Base-by-base conservation (phyloP, 768 basidiomycete species). In the Pisolithus orientalis region DNA sequence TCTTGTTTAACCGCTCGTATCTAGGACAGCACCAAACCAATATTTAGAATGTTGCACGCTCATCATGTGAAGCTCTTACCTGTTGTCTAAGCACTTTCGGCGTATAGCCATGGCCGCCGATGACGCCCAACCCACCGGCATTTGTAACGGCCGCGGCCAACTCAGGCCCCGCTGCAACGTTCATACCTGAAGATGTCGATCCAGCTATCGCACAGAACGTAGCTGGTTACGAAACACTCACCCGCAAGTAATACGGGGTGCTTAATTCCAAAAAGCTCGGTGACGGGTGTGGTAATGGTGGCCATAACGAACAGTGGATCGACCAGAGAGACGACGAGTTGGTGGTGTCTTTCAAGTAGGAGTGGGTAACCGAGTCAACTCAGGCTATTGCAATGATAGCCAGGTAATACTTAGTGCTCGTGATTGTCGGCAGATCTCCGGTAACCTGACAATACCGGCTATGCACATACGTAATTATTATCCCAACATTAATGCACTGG, bases 121-220 rank as follows among this genome's bases (percentile, higher is more conserved):
- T 91, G 48, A 95, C 91, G 56, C 94, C 94, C 40, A 96, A 60
- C 48, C 94, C 94, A 45, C 94, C 93, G 27, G 92, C 94, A 62
- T 95, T 96, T 42, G 90, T 91, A 52, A 95, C 93, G 38, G 90
- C 93, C 39, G 93, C 94, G 16, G 92, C 93, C 25, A 94, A 81
- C 66, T 94, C 91, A 16, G 93, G 80, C 24, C 83, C 83, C 6
- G 81, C 80, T 17, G 83, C 80, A 14, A 83, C 80, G 56, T 83
- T 83, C 81, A 82, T 83, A 29, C 83, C 79, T 78, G 39, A 39
- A 42, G 29, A 44, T 4, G 11, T 17, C 37, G 31, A 37, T 13
- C 29, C 13, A 14, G 13, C 34, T 34, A 14, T 14, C 13, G 13
- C 34, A 11, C 13, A 14, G 34, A 34, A 11, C 31, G 11, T 13